These are phyloP conservation scores for Parastagonospora nodorum DNA, from an alignment of 2,329 filamentous ascomycete species.

Conservation along the genomic window DNA sequence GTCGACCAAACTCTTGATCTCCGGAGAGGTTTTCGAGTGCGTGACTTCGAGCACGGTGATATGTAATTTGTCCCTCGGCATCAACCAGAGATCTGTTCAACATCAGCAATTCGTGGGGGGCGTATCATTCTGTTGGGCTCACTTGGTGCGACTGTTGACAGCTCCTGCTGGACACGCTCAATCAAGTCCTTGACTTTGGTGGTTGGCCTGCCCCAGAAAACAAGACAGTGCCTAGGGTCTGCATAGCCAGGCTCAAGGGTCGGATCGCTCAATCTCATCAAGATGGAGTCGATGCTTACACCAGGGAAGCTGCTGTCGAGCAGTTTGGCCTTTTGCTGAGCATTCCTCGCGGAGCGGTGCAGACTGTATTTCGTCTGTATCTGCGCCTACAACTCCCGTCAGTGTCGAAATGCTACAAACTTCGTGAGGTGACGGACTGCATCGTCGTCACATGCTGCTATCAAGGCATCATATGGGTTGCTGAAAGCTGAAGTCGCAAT, in stretches of 20 bases:
- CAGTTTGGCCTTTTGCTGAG: constrained; percentile 75
- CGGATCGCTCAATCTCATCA: constrained; percentile 70
- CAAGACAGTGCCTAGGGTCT: constrained; percentile 80
- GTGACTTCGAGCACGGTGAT: constrained; percentile 84
- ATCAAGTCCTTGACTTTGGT: constrained; percentile 71
- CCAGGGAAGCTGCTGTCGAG: constrained; percentile 70
- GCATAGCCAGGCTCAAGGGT: constrained; percentile 69
- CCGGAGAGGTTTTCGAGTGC: constrained; percentile 73
- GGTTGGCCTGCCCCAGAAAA: constrained; percentile 87
- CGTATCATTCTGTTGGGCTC: constrained; percentile 38
- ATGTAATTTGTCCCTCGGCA: constrained; percentile 79
- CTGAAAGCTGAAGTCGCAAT: constrained; percentile 50
- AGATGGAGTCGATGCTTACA: constrained; percentile 75
- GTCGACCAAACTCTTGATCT: constrained; percentile 68
- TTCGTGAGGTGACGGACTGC: constrained; percentile 54
- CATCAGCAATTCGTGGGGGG: constrained; percentile 7
- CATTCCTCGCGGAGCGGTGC: constrained; percentile 77
- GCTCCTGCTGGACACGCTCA: constrained; percentile 67
- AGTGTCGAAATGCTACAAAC: background rate
- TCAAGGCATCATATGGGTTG: constrained; percentile 79
- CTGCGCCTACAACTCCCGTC: constrained; percentile 53
- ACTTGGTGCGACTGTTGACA: constrained; percentile 72
- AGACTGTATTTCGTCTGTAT: constrained; percentile 74
- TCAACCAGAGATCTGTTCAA: constrained; percentile 76
- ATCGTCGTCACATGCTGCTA: constrained; percentile 69